Percentiles rank a stretch among this genome's conserved stretches.
Evolutionary conservation across 2,329 filamentous ascomycete species (phyloP).

Genomic region (Calycina herbarum): DNA sequence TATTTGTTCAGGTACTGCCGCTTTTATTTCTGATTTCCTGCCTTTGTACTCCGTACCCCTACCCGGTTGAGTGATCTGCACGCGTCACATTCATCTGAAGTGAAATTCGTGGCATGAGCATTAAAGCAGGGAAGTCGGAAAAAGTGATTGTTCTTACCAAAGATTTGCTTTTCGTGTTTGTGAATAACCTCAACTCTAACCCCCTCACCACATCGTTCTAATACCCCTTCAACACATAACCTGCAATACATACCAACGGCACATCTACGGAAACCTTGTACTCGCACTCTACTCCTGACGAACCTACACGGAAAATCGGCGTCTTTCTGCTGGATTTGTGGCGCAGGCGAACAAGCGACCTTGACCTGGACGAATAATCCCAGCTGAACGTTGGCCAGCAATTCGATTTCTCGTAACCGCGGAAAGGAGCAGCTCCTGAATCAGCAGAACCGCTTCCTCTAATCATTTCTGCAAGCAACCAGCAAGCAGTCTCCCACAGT

Average conservation of each 20-base stretch:
- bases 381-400: not conserved
- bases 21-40: not conserved
- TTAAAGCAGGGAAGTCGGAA: not conserved
- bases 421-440: conserved; percentile 12
- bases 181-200: not conserved
- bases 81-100: conserved; percentile 12
- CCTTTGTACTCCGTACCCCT: not conserved
- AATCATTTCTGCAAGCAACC: not conserved
- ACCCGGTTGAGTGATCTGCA: not conserved
- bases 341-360: conserved; percentile 1
- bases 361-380: conserved; percentile 4
- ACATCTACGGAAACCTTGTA: not conserved
- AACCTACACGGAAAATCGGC: not conserved
- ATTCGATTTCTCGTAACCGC: not conserved
- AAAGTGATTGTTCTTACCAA: not conserved
- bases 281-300: not conserved
- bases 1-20: not conserved
- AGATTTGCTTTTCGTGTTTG: not conserved
- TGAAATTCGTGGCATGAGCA: not conserved
- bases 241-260: not conserved
- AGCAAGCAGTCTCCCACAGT: conserved; percentile 2
- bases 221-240: not conserved
- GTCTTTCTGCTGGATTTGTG: not conserved
- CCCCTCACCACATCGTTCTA: not conserved
- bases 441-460: not conserved